Base-by-base conservation (phyloP, 2,329 filamentous ascomycete species). In the Diaporthe citri region DNA sequence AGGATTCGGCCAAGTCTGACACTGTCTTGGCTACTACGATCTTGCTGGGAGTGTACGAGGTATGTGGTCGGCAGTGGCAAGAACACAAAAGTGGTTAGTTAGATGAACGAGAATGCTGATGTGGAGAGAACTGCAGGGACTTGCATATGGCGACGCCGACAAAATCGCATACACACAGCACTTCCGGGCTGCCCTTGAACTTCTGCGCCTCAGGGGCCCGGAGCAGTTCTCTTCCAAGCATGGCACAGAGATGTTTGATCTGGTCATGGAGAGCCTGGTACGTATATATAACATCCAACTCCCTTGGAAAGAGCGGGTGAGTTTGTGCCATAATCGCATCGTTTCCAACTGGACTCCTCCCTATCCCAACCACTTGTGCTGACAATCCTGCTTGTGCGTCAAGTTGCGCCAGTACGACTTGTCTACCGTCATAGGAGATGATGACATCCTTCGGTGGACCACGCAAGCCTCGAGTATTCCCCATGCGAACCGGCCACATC, bases 381-480 rank as follows among this genome's bases (percentile, higher is more conserved):
- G 28, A 73, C 28, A 34, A 25, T 28, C 13, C 25, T 22, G 9
- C 8, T 41, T 20, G 5, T 43, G 39, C 17, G 20, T 28, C 22
- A 34, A 73, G 72, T 52, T 73, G 72, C 72, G 72, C n/a, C 72
- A 73, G 51, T 73, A 69, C 41, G 72, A 69, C 20, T 25, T 69
- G 25, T 52, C 51, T 41, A 64, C 64, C 51, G 34, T 56, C 41
- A 39, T 59, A 28, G 55, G 39, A 5, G 72, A 73, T 20, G 72
- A 73, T 8, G 72, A 73, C 28, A 55, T 69, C 7, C 1, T 13
- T 1, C 72, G 72, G 28, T 73, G 72, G 72, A 69, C 72, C 28
- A 28, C 25, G 2, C 72, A 73, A 34, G 60, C 62, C 51, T 41
- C 41, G 20, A 59, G 46, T 28, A 43, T 46, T 12, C 72, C 43